Percentiles rank a stretch among this genome's conserved stretches.
Evolutionary conservation across 1,139 yeast genomes (phyloP).

Genomic region (Arxiozyma telluris): DNA sequence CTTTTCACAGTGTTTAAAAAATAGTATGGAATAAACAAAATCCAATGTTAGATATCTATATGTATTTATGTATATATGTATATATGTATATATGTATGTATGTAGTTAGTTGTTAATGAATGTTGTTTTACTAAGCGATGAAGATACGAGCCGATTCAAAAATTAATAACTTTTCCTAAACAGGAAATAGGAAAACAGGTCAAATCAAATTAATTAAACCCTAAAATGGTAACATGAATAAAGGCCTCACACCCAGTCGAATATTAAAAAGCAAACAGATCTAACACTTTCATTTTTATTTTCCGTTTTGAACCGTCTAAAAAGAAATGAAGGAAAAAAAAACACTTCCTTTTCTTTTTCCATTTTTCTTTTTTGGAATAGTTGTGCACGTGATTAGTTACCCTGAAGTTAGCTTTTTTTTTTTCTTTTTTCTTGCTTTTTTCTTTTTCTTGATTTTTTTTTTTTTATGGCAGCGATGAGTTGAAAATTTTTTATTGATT

Average conservation of each 20-base stretch:
- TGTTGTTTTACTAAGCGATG: not conserved
- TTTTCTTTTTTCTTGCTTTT: not conserved
- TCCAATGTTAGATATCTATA: too few relatives aligned
- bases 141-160: not conserved
- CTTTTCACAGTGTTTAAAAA: too few relatives aligned
- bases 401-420: not conserved
- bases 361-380: not conserved
- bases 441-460: not conserved
- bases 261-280: too few relatives aligned
- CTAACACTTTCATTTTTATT: too few relatives aligned
- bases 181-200: not conserved
- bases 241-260: too few relatives aligned
- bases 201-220: not conserved
- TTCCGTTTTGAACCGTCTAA: too few relatives aligned
- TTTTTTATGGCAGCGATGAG: not conserved
- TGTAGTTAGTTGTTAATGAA: too few relatives aligned
- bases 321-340: too few relatives aligned
- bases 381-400: not conserved
- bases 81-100: too few relatives aligned
- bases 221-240: not conserved
- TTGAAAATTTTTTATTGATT: not conserved
- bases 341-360: too few relatives aligned
- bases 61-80: too few relatives aligned
- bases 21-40: too few relatives aligned
- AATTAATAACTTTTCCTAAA: slow-evolving; percentile 1